Evolutionary conservation across 2,329 filamentous ascomycete species (phyloP), one percentile per base, ranked within the genome.

Genomic region (Lasiodiplodia sp.): DNA sequence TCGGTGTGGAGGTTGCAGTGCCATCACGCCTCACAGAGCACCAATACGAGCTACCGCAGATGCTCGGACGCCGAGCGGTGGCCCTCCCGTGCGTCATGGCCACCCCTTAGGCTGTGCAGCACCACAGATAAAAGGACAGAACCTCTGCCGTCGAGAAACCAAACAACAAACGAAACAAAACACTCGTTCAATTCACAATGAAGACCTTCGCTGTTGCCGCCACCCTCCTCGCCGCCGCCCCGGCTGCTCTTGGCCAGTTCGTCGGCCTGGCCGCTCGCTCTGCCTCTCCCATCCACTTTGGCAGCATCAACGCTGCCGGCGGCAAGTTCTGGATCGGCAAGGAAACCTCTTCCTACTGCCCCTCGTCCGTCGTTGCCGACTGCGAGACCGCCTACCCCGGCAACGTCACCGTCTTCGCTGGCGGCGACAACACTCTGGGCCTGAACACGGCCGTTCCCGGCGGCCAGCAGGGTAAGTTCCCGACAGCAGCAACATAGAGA

Each of bases 391-490:
- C 16, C 57, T 64, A 64, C 47, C 60, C 60, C 47, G 85, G 84
- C 21, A 84, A 82, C 68, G 71, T 75, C 31, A 87, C 86, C 8
- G 81, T 83, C 10, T 77, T 87, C 58, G 74, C 78, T 44, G 78
- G 81, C 37, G 78, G 80, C 55, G 66, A 76, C 37, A 49, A 52
- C 1, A 74, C 70, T 12, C 74, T 69, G 14, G 68, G 69, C n/a
- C 58, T 86, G 74, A 78, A 80, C 40, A 84, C 87, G 38, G 75
- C 83, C 37, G 89, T 90, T 4, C 88, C 89, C 5, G 89, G 89
- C 34, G 89, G 89, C 31, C 89, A 92, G 73, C 78, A 83, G 68
- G 82, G 73, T 75, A 68, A 69, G 68, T 55, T 55, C 44, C 25
- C 6, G n/a, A 18, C 38, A 8, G 14, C 23, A 31, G 31, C 16